These are phyloP conservation scores for Calocera viscosa DNA, from an alignment of 768 basidiomycete species.

Conservation along the genomic window DNA sequence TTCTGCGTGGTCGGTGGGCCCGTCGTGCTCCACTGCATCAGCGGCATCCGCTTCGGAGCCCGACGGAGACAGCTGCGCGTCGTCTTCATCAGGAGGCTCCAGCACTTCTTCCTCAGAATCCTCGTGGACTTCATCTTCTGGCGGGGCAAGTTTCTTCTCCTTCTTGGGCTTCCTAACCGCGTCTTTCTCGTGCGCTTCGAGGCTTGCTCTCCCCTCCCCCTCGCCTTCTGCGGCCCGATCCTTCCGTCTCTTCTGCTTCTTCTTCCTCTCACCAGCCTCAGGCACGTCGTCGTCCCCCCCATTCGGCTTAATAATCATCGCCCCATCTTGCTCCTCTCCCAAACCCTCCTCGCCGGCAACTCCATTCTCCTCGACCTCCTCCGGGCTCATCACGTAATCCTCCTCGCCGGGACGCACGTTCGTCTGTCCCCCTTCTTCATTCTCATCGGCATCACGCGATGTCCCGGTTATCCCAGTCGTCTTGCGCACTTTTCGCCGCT, in stretches of 20 bases:
- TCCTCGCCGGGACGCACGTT: constrained; percentile 21
- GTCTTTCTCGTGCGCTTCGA: constrained; percentile 16
- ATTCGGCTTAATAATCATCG: background rate
- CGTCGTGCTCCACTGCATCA: constrained; percentile 2
- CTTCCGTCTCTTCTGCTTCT: constrained; percentile 7
- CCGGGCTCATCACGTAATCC: constrained; percentile 16
- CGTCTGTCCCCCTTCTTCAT: constrained; percentile 19
- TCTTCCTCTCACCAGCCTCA: background rate
- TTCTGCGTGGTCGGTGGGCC: background rate
- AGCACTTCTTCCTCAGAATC: constrained; percentile 18
- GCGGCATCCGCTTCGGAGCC: background rate
- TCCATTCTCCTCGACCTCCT: constrained; percentile 20
- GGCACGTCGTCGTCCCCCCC: background rate
- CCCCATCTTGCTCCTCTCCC: background rate
- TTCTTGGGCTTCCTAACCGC: constrained; percentile 11
- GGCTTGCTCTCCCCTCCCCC: constrained; percentile 17
- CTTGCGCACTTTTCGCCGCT: constrained; percentile 45
- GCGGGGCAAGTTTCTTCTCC: constrained; percentile 17
- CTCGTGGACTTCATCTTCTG: too few relatives aligned
- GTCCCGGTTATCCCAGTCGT: constrained; percentile 22
- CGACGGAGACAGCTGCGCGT: constrained; percentile 9
- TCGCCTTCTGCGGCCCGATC: constrained; percentile 1
- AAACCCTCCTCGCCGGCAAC: constrained; percentile 8
- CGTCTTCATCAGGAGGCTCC: constrained; percentile 9
- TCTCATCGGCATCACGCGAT: too few relatives aligned